phyloP scores from a whole-genome alignment of 2,329 filamentous ascomycete species.

The Hypomyces perniciosus region DNA sequence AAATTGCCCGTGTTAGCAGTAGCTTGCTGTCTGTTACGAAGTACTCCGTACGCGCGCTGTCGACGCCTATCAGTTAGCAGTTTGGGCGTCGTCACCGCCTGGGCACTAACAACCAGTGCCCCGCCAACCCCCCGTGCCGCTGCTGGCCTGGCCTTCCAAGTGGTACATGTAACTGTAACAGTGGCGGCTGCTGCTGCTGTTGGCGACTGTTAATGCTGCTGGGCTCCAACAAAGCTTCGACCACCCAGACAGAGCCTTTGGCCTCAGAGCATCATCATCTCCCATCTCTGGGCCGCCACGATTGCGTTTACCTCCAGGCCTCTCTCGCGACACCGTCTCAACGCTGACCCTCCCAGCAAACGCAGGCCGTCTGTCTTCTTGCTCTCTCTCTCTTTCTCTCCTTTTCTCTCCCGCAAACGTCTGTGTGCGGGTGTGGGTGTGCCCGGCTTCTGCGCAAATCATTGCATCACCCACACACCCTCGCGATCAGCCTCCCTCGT shows the following conservation, averaged over 20 bases:
- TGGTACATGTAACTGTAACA: not conserved
- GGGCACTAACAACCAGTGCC: not conserved
- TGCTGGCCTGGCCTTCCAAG: not conserved
- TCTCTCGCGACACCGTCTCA: not conserved
- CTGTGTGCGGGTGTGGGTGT: not conserved
- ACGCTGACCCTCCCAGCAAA: not conserved
- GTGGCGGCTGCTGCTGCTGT: not conserved
- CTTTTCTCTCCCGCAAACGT: not conserved
- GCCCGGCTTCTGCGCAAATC: conserved; percentile 13
- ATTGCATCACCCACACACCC: conserved; percentile 24
- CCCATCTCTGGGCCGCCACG: not conserved
- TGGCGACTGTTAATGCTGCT: not conserved
- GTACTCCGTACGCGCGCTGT: no score
- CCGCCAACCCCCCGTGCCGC: conserved; percentile 1
- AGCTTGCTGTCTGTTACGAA: no score
- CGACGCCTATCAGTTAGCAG: not conserved
- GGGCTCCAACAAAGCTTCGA: conserved; percentile 7
- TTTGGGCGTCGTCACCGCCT: not conserved
- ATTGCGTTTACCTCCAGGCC: not conserved
- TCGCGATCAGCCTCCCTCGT: conserved; percentile 17
- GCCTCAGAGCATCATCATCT: not conserved
- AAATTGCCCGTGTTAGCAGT: no score
- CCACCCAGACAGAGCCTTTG: not conserved
- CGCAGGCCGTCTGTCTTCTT: conserved; percentile 9
- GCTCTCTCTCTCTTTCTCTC: conserved; percentile 1